Percentiles rank a stretch among this genome's conserved stretches.
Conservation (phyloP, 1,284 basidiomycete genomes). For the Taiwanofungus camphoratus region DNA sequence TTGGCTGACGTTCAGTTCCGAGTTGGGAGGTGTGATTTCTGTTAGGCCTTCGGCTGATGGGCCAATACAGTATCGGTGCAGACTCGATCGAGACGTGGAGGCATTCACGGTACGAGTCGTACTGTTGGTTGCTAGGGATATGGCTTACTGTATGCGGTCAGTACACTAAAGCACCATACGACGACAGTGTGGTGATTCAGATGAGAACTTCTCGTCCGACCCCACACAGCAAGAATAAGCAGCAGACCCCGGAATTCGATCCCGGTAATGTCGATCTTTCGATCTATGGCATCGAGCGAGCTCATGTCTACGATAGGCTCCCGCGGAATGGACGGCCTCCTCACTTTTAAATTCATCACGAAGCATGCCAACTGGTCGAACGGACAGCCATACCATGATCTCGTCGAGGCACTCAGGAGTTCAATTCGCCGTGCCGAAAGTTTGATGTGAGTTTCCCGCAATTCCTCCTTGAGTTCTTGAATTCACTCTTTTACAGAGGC, state of each 20-base stretch:
- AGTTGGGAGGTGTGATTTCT: neutral
- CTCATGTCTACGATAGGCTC: constrained; percentile 6
- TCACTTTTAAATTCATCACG: constrained; percentile 16
- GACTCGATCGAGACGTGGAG: too few relatives aligned
- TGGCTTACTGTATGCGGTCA: too few relatives aligned
- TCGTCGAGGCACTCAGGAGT: constrained; percentile 5
- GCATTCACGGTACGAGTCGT: too few relatives aligned
- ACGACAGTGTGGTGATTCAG: too few relatives aligned
- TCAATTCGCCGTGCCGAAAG: neutral
- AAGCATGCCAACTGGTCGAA: constrained; percentile 13
- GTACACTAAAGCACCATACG: too few relatives aligned
- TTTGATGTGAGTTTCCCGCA: neutral
- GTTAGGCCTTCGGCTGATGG: too few relatives aligned
- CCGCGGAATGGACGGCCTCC: neutral
- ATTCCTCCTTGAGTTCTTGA: neutral
- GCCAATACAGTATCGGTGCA: neutral
- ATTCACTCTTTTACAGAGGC: neutral
- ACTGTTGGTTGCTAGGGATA: too few relatives aligned
- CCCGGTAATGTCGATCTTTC: constrained; percentile 3
- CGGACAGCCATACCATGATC: constrained; percentile 9
- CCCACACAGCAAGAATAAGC: neutral
- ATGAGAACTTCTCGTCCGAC: too few relatives aligned
- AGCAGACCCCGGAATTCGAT: neutral
- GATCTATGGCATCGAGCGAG: neutral
- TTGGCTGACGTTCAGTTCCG: constrained; percentile 3